These are phyloP conservation scores for Phytophthora palmivora DNA, from an alignment of 352 stramenopile species.

Conservation along the genomic window DNA sequence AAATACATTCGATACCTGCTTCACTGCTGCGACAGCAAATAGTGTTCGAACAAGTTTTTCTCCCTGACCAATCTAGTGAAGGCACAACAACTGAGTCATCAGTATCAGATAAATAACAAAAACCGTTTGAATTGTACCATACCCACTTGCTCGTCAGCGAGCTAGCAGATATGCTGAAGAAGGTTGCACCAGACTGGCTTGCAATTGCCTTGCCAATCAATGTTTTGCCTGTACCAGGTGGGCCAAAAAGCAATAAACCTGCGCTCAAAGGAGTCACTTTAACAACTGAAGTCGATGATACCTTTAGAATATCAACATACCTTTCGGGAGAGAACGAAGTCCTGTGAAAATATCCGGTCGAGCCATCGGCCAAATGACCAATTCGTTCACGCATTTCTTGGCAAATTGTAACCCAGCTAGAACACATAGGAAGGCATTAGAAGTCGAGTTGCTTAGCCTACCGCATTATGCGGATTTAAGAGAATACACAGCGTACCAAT, in stretches of 20 bases:
- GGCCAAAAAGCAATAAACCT: conserved; percentile 96
- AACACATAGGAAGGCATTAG: conserved; percentile 2
- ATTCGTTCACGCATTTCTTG: conserved; percentile 98
- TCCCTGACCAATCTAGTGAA: conserved; percentile 95
- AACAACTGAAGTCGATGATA: not conserved
- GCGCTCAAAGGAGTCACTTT: conserved; percentile 2
- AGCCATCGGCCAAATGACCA: conserved; percentile 99
- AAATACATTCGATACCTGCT: conserved; percentile 56
- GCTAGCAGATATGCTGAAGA: conserved; percentile 99
- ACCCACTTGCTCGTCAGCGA: conserved; percentile 99
- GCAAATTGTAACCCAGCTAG: conserved; percentile 95
- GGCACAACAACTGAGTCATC: not conserved
- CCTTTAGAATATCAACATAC: conserved; percentile 31
- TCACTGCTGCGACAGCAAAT: conserved; percentile 96
- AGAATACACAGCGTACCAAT: conserved; percentile 78
- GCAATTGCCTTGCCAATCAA: conserved; percentile 99
- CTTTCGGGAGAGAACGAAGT: conserved; percentile 92
- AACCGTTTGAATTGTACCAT: not conserved
- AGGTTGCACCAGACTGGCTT: conserved; percentile 96
- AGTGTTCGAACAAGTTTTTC: conserved; percentile 98
- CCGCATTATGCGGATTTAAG: too few species aligned
- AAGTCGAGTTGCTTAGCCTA: not conserved
- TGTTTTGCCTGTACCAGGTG: conserved; percentile 97
- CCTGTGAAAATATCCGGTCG: conserved; percentile 98
- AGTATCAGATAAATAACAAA: not conserved